phyloP scores from a whole-genome alignment of 2,329 filamentous ascomycete species.

The Xylaria sp. region DNA sequence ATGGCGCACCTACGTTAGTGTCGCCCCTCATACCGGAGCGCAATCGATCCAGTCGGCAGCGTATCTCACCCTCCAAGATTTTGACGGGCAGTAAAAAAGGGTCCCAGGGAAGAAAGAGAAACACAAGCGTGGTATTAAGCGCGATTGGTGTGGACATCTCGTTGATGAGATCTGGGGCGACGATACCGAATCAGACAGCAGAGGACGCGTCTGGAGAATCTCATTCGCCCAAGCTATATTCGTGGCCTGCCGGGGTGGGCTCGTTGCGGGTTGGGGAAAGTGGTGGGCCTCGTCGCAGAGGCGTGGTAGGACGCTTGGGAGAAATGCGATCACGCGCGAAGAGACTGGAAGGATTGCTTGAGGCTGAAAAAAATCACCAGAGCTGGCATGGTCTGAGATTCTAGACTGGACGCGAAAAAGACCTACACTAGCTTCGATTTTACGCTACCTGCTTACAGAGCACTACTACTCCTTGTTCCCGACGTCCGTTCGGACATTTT shows the following conservation, averaged over 20 bases:
- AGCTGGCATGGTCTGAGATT: not conserved
- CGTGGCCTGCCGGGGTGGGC: conserved; percentile 24
- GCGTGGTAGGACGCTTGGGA: not conserved
- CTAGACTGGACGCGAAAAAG: not conserved
- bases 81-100: not conserved
- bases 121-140: conserved; percentile 27
- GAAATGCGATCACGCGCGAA: not conserved
- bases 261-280: conserved; percentile 26
- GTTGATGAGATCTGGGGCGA: conserved; percentile 16
- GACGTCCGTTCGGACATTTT: conserved; percentile 17
- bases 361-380: conserved; percentile 22
- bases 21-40: not conserved
- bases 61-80: conserved; percentile 12
- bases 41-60: conserved; percentile 13
- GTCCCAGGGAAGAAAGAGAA: conserved; percentile 15
- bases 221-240: conserved; percentile 25
- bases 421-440: not conserved
- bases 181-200: conserved; percentile 25
- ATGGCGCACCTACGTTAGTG: too few species aligned
- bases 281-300: conserved; percentile 13
- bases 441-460: too few species aligned
- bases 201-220: conserved; percentile 9
- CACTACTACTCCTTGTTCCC: not conserved
- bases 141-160: conserved; percentile 16
- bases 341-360: conserved; percentile 3